Evolutionary conservation across 2,329 filamentous ascomycete genomes (phyloP).

Genomic region (Grosmannia serpens): DNA sequence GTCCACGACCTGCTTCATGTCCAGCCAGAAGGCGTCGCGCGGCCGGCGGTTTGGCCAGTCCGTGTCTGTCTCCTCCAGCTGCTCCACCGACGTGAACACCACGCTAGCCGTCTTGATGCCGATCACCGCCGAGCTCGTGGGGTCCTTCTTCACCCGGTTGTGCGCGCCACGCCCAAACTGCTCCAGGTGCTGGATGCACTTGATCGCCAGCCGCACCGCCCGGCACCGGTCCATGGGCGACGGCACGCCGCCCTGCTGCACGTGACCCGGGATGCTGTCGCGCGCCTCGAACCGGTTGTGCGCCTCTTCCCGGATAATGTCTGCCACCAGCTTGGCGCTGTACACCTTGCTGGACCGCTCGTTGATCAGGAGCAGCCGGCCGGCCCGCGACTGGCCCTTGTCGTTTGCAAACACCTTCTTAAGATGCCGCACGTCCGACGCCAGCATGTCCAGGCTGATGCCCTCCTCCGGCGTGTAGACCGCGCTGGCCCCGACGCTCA

Average conservation of each 20-base stretch:
- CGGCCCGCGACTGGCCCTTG: conserved; percentile 76
- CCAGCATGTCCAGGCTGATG: conserved; percentile 85
- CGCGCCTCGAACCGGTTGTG: conserved; percentile 86
- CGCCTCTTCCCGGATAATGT: conserved; percentile 91
- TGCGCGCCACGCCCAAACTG: conserved; percentile 54
- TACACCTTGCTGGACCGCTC: conserved; percentile 88
- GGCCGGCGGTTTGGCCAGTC: conserved; percentile 89
- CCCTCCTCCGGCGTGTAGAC: conserved; percentile 98
- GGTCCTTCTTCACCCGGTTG: conserved; percentile 60
- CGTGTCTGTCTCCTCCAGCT: conserved; percentile 72
- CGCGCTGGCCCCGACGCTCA: conserved; percentile 82
- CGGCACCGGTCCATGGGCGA: conserved; percentile 94
- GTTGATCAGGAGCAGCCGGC: conserved; percentile 92
- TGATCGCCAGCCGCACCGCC: conserved; percentile 83
- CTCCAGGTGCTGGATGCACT: conserved; percentile 88
- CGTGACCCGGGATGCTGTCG: conserved; percentile 84
- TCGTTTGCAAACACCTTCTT: conserved; percentile 78
- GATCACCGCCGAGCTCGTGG: conserved; percentile 68
- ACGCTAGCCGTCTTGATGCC: conserved; percentile 86
- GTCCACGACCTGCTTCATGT: conserved; percentile 70
- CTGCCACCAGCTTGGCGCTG: conserved; percentile 82
- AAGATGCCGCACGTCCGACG: conserved; percentile 78
- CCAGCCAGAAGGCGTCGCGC: conserved; percentile 74
- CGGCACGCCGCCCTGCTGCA: conserved; percentile 86
- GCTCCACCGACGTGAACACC: conserved; percentile 72